Evolutionary conservation across 345 rosid genomes (phyloP).

Genomic region (Heritiera fomes): DNA sequence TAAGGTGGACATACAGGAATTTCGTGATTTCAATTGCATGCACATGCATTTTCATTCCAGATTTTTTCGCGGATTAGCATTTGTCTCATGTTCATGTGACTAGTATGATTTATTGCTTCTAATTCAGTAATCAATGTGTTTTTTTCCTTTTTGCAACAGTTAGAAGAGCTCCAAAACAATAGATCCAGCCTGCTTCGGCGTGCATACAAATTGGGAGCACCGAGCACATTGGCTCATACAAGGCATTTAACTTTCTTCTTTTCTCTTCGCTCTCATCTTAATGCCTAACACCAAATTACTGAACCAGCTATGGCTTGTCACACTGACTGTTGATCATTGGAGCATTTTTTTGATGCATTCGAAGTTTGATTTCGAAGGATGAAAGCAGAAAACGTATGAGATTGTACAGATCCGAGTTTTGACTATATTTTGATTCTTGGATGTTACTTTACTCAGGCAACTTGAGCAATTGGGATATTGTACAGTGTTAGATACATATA

Average conservation of each 20-base stretch:
- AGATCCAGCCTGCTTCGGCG: neutral
- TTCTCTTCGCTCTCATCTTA: conserved; percentile 1
- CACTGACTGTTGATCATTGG: neutral
- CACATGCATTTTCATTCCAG: too few relatives aligned
- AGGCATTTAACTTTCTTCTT: neutral
- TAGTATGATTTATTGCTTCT: neutral
- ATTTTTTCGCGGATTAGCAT: neutral
- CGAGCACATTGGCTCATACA: neutral
- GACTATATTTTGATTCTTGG: conserved; percentile 12
- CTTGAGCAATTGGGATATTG: conserved; percentile 16
- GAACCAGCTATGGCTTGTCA: neutral
- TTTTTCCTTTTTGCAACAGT: conserved; percentile 24
- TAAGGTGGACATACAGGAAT: neutral
- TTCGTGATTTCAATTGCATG: neutral
- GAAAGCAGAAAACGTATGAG: conserved; percentile 21
- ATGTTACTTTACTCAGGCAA: conserved; percentile 16
- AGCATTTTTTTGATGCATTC: conserved; percentile 10
- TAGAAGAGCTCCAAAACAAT: conserved; percentile 12
- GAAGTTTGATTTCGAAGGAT: neutral
- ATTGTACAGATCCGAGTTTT: conserved; percentile 38
- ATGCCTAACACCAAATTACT: neutral
- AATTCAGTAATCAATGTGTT: neutral
- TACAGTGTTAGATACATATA: conserved; percentile 32
- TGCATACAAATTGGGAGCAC: neutral
- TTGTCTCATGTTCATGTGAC: neutral